Evolutionary conservation across 192 early-diverging fungal genomes (phyloP).

Genomic region (Chytriomyces sp.): DNA sequence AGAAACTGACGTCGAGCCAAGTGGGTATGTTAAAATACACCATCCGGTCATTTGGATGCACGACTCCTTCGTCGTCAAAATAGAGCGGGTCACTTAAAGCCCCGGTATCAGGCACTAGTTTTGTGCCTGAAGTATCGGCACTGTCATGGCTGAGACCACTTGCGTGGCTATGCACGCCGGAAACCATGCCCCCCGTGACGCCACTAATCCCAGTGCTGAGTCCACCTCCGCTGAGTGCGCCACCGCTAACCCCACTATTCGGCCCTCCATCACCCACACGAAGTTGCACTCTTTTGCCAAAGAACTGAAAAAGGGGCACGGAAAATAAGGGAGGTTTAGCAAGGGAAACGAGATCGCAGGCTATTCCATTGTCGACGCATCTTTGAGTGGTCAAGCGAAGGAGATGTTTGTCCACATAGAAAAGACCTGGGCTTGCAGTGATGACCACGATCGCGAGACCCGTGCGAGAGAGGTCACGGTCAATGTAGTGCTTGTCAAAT

Average conservation of each 20-base stretch:
- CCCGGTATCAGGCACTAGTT: too few species aligned
- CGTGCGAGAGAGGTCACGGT: constrained; percentile 90
- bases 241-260: background rate
- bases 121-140: too few species aligned
- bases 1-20: constrained; percentile 94
- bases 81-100: constrained; percentile 59
- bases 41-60: constrained; percentile 20
- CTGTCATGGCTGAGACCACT: constrained; percentile 3
- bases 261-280: background rate
- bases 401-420: constrained; percentile 82
- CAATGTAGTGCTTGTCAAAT: constrained; percentile 90
- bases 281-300: constrained; percentile 48
- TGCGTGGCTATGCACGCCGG: background rate
- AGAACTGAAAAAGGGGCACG: constrained; percentile 85
- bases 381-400: constrained; percentile 92
- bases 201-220: background rate
- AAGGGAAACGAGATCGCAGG: constrained; percentile 89
- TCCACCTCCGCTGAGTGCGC: background rate
- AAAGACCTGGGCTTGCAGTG: constrained; percentile 87
- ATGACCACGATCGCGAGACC: constrained; percentile 87
- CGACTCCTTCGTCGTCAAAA: constrained; percentile 36
- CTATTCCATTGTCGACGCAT: constrained; percentile 89
- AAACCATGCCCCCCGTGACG: background rate
- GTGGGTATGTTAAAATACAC: constrained; percentile 74
- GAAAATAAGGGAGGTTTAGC: constrained; percentile 83